A percentile compares a stretch with the other conserved stretches of the same genome.
These are phyloP conservation scores for Suillus americanus DNA, from an alignment of 768 basidiomycete species.

Conservation along the genomic window DNA sequence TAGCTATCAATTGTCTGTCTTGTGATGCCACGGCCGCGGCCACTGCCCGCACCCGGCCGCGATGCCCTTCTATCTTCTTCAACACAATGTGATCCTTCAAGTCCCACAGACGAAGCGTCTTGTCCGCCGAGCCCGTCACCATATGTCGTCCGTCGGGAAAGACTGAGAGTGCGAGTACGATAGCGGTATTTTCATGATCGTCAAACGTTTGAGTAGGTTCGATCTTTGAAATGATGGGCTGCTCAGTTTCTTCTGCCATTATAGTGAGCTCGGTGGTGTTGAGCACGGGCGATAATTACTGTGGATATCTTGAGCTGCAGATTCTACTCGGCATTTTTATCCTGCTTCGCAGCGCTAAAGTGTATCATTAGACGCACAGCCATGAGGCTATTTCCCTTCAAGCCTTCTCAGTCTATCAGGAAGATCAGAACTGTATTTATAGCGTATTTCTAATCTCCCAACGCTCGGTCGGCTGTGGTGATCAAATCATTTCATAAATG, in stretches of 20 bases:
- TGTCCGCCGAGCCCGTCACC: not conserved
- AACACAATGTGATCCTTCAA: not conserved
- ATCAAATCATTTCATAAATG: not conserved
- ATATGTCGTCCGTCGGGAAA: not conserved
- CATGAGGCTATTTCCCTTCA: not conserved
- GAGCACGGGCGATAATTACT: not conserved
- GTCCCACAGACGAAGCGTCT: not conserved
- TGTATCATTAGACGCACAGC: not conserved
- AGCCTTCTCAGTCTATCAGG: not conserved
- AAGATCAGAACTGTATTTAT: not conserved
- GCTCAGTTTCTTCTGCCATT: not conserved
- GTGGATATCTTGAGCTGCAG: not conserved
- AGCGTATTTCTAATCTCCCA: not conserved
- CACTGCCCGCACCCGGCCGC: not conserved
- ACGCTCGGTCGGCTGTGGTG: not conserved
- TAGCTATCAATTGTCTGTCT: not conserved
- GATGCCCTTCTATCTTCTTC: not conserved
- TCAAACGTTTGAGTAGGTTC: not conserved
- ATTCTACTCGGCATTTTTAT: not conserved
- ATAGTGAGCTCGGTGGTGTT: not conserved
- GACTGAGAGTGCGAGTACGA: not conserved
- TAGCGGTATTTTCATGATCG: not conserved
- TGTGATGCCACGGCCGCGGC: not conserved
- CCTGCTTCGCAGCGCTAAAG: not conserved
- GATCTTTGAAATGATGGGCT: not conserved